These are phyloP conservation scores for Lasiodiplodia citricola DNA, from an alignment of 2,329 filamentous ascomycete genomes.

Conservation along the genomic window DNA sequence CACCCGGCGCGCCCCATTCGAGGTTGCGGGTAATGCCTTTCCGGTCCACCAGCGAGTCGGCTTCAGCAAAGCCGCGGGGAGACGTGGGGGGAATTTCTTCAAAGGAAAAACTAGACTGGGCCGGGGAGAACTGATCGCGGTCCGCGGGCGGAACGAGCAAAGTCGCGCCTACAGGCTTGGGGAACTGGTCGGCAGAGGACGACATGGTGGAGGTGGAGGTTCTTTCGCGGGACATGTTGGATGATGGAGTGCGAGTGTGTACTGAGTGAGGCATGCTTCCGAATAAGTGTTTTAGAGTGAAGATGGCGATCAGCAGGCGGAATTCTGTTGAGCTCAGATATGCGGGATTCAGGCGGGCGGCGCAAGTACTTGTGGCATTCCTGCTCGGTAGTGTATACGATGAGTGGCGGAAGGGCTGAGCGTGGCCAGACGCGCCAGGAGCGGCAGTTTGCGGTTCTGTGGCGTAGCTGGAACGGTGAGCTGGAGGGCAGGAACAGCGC, in stretches of 20 bases:
- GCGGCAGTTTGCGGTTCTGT: conserved; percentile 8
- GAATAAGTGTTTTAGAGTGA: conserved; percentile 15
- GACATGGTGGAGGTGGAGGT: conserved; percentile 40
- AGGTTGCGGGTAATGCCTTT: conserved; percentile 29
- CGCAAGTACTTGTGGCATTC: conserved; percentile 8
- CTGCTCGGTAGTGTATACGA: conserved; percentile 9
- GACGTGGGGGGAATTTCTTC: conserved; percentile 40
- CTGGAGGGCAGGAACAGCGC: conserved; percentile 7
- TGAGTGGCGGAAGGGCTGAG: conserved; percentile 13
- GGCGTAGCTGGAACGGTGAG: conserved; percentile 19
- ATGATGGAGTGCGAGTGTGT: conserved; percentile 36
- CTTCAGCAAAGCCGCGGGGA: conserved; percentile 31
- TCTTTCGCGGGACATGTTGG: conserved; percentile 41
- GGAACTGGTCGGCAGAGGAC: conserved; percentile 40
- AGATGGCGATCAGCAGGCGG: conserved; percentile 10
- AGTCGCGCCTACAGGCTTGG: conserved; percentile 41
- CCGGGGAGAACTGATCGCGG: conserved; percentile 40
- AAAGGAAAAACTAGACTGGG: conserved; percentile 46
- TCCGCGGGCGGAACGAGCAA: conserved; percentile 37
- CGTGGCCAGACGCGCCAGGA: conserved; percentile 11
- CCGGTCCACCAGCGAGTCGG: conserved; percentile 28
- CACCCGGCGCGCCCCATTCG: conserved; percentile 33
- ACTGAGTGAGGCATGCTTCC: conserved; percentile 44
- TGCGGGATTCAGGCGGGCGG: background rate
- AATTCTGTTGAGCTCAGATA: conserved; percentile 11